Conservation (phyloP, 305 asterid genomes). For the Fraxinus platypoda region DNA sequence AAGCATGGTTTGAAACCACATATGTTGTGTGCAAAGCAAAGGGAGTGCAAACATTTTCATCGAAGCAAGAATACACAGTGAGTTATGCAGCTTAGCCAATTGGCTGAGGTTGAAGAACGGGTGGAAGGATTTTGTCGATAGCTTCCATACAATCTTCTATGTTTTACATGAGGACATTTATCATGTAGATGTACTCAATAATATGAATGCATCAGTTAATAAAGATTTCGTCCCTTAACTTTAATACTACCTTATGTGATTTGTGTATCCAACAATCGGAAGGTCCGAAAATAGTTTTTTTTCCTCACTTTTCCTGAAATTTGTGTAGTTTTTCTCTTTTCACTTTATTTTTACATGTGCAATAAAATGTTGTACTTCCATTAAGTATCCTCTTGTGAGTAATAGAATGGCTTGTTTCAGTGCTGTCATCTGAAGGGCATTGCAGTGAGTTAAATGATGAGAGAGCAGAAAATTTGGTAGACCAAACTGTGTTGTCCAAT, state of each 20-base stretch:
- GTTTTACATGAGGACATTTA: neutral
- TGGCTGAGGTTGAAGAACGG: neutral
- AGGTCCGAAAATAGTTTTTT: neutral
- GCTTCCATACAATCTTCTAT: neutral
- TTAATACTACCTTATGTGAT: neutral
- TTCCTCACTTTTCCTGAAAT: neutral
- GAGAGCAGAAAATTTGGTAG: constrained; percentile 35
- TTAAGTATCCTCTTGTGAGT: neutral
- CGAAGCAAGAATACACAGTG: neutral
- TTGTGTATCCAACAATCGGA: neutral
- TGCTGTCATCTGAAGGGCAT: constrained; percentile 42
- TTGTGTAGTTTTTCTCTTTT: neutral
- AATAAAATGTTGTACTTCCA: neutral
- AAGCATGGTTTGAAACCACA: neutral
- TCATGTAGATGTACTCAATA: neutral
- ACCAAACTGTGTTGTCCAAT: constrained; percentile 22
- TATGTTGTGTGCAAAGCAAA: neutral
- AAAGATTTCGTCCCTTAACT: neutral
- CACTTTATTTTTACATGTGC: neutral
- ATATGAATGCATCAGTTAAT: neutral
- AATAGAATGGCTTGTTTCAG: constrained; percentile 29
- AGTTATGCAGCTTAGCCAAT: neutral
- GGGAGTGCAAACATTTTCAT: neutral
- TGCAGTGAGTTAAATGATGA: constrained; percentile 29
- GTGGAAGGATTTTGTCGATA: neutral